These are phyloP conservation scores for Pichia sp. DNA, from an alignment of 1,139 yeast species.

Conservation along the genomic window DNA sequence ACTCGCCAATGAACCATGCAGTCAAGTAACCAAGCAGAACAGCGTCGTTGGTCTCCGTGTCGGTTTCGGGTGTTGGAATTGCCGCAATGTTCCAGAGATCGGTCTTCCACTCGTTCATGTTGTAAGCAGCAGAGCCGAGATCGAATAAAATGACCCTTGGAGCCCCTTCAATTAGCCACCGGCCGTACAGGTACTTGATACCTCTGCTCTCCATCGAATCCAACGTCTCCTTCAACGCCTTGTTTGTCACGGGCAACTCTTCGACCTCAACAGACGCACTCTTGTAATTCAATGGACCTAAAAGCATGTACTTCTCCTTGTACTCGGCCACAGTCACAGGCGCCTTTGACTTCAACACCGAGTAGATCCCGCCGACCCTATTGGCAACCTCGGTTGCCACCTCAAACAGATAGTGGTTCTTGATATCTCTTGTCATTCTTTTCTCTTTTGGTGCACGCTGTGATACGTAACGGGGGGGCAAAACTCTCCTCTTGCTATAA, in stretches of 20 bases:
- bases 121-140: constrained; percentile 64
- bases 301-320: constrained; percentile 75
- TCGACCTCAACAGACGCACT: constrained; percentile 93
- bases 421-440: constrained; percentile 65
- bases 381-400: constrained; percentile 98
- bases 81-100: constrained; percentile 91
- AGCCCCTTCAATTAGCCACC: constrained; percentile 98
- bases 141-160: constrained; percentile 90
- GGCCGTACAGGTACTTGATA: constrained; percentile 77
- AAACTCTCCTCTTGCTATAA: not conserved
- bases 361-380: constrained; percentile 95
- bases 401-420: constrained; percentile 84
- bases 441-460: not conserved
- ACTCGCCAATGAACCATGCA: constrained; percentile 96
- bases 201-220: constrained; percentile 80
- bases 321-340: constrained; percentile 95
- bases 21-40: constrained; percentile 87
- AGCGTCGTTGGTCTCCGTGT: constrained; percentile 85
- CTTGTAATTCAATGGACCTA: constrained; percentile 80
- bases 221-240: constrained; percentile 55
- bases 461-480: too few species aligned
- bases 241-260: constrained; percentile 68
- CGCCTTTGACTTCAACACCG: constrained; percentile 93
- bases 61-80: constrained; percentile 89
- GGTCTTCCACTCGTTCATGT: constrained; percentile 86